Evolutionary conservation across 768 basidiomycete genomes (phyloP).

Genomic region (Paxillus ammoniavirescens): DNA sequence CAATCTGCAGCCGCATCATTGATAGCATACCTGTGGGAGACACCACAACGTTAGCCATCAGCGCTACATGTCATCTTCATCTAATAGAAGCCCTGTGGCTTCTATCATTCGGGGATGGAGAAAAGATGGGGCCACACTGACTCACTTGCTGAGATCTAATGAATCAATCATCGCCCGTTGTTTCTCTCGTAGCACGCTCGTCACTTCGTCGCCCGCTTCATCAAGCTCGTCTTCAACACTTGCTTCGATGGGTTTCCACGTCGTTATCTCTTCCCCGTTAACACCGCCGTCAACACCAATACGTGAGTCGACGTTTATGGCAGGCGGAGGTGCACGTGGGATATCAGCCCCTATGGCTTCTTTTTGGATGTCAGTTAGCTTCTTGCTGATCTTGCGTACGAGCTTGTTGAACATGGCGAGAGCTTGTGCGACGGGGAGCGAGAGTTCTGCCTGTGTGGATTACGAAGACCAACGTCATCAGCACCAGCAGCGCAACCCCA

Average conservation of each 20-base stretch:
- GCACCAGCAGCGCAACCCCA: not conserved
- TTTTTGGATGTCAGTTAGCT: conserved; percentile 76
- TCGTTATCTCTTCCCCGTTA: conserved; percentile 2
- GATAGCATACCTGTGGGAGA: conserved; percentile 63
- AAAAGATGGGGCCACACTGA: conserved; percentile 7
- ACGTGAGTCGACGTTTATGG: conserved; percentile 15
- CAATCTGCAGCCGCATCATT: conserved; percentile 70
- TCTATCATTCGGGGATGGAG: no score
- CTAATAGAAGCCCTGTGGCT: conserved; percentile 12
- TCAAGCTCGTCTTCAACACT: conserved; percentile 67
- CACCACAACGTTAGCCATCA: not conserved
- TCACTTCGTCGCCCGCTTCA: conserved; percentile 69
- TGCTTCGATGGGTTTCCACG: conserved; percentile 46
- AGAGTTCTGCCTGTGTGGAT: conserved; percentile 62
- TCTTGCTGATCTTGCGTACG: conserved; percentile 78
- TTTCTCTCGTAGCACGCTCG: conserved; percentile 48
- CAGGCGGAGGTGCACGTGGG: conserved; percentile 38
- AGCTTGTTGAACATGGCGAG: conserved; percentile 92
- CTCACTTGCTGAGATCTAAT: conserved; percentile 86
- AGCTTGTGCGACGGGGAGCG: conserved; percentile 80
- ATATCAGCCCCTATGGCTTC: conserved; percentile 67
- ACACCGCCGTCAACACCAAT: conserved; percentile 9
- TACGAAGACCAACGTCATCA: conserved; percentile 3
- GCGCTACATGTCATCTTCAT: not conserved
- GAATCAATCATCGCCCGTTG: conserved; percentile 88